Base-by-base conservation (phyloP, 2,329 filamentous ascomycete genomes). In the Cercospora beticola region DNA sequence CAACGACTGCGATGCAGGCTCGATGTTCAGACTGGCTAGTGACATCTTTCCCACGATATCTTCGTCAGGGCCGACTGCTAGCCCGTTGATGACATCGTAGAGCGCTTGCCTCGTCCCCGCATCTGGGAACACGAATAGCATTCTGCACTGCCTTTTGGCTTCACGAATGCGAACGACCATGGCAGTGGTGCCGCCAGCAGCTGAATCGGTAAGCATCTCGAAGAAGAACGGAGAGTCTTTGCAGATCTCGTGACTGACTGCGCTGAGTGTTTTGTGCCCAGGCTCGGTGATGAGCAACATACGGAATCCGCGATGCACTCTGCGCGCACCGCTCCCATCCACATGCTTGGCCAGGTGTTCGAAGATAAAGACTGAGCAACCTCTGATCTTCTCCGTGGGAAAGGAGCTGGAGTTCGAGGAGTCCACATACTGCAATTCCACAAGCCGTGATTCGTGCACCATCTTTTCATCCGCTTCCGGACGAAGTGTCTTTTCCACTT, bases 361-460 rank as follows among this genome's bases (percentile, higher is more conserved):
- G 75, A 94, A 97, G 3, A 97, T 78, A 7, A 88, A 87, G 30
- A 95, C 81, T 49, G 90, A 89, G 78, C 92, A 96, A 52, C 87
- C 85, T 43, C 87, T 84, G 5, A 93, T 85, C 5, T 90, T 85
- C 26, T 96, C 93, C 58, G 89, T 86, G 5, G 93, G 92, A 77
- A 97, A 97, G 1, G 87, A 85, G 67, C 88, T 86, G 14, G 90
- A 85, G 68, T 91, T 85, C n/a, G 88, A 83, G 1, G 89, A 85
- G 75, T 96, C 92, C 75, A 93, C 90, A 77, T 94, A 95, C 75
- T 94, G 92, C 72, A 96, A 92, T 28, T 89, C 87, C 56, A 88
- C 87, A 8, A 97, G 82, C 1, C 87, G 89, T 7, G 87, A 86
- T 74, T 90, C 88, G 77, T 92, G 93, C 2, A 91, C 84, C 66